Evolutionary conservation across 768 basidiomycete genomes (phyloP).

Genomic region (Suillus bovinus): DNA sequence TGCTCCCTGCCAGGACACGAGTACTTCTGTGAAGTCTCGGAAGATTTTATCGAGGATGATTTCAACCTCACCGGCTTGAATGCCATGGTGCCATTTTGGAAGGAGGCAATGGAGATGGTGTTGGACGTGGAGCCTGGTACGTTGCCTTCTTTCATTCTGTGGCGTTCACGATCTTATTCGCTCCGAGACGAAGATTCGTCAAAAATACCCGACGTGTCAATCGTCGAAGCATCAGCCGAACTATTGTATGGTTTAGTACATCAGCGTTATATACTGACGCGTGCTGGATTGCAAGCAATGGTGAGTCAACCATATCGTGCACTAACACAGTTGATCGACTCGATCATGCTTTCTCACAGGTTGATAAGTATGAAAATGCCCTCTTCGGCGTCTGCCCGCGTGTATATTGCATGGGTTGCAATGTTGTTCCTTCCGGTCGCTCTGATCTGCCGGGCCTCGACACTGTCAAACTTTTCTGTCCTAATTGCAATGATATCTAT

Average conservation of each 20-base stretch:
- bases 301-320: conserved; percentile 41
- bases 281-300: conserved; percentile 93
- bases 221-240: conserved; percentile 97
- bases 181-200: conserved; percentile 81
- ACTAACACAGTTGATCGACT: conserved; percentile 15
- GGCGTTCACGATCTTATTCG: conserved; percentile 20
- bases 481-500: conserved; percentile 97
- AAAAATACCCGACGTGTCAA: conserved; percentile 98
- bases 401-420: conserved; percentile 86
- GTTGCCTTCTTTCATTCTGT: conserved; percentile 27
- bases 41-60: conserved; percentile 99
- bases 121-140: conserved; percentile 97
- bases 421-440: conserved; percentile 93
- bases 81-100: conserved; percentile 98
- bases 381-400: conserved; percentile 95
- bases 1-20: conserved; percentile 94
- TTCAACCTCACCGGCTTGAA: conserved; percentile 98
- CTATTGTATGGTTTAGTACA: conserved; percentile 97
- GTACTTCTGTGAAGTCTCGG: conserved; percentile 97
- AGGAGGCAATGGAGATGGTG: conserved; percentile 99
- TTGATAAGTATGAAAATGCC: conserved; percentile 92
- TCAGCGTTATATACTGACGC: conserved; percentile 95
- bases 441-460: conserved; percentile 95
- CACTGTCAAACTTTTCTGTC: conserved; percentile 97
- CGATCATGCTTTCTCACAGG: conserved; percentile 46